phyloP scores from a whole-genome alignment of 306 rosid species.

The Pyrus bretschneideri region DNA sequence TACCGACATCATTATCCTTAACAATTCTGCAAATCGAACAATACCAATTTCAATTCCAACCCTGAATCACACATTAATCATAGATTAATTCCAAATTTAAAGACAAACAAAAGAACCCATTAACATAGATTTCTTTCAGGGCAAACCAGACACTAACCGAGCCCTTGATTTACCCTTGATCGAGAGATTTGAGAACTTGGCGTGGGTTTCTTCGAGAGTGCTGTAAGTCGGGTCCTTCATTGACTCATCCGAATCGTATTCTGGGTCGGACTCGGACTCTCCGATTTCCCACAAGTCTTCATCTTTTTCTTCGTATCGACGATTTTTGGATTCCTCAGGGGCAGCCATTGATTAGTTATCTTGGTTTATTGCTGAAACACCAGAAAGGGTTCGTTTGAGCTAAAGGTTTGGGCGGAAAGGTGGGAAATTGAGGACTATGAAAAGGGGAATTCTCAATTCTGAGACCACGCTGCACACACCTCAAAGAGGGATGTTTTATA shows the following conservation, averaged over 20 bases:
- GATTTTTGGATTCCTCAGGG: constrained; percentile 4
- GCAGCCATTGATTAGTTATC: constrained; percentile 33
- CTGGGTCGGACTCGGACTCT: constrained; percentile 34
- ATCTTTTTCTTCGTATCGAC: not conserved
- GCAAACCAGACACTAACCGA: constrained; percentile 21
- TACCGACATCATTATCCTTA: constrained; percentile 5
- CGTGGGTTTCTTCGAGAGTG: constrained; percentile 35
- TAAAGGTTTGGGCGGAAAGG: not conserved
- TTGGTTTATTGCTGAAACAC: not conserved
- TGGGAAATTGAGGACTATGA: not conserved
- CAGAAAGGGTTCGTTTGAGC: not conserved
- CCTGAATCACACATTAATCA: not conserved
- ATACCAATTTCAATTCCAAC: not conserved
- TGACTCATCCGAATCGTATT: constrained; percentile 32
- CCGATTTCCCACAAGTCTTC: constrained; percentile 26
- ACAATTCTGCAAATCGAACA: constrained; percentile 31
- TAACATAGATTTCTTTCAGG: constrained; percentile 3
- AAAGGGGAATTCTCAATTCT: not conserved
- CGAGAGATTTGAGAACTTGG: constrained; percentile 39
- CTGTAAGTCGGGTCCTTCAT: constrained; percentile 33
- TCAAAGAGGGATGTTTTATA: not conserved
- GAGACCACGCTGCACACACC: not conserved
- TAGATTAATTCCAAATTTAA: not conserved
- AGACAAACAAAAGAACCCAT: not conserved
- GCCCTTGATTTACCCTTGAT: constrained; percentile 33